Evolutionary conservation across 1,284 basidiomycete species (phyloP).

Genomic region (Tilletia walkeri): DNA sequence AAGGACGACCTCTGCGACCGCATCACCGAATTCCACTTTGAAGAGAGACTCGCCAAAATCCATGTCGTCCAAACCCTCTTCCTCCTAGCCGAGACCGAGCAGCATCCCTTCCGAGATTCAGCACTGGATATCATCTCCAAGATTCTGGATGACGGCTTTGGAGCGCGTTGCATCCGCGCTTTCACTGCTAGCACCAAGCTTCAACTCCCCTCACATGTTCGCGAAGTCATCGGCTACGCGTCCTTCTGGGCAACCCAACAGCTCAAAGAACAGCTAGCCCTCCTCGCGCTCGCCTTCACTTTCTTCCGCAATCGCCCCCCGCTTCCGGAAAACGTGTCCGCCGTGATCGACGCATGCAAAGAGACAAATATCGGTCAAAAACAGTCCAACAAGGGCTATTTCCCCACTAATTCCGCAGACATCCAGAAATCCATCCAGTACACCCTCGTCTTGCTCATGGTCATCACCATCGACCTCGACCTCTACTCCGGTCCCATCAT

Average conservation of each 20-base stretch:
- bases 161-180: constrained; percentile 7
- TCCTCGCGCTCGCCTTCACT: constrained; percentile 81
- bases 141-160: constrained; percentile 5
- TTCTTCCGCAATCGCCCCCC: constrained; percentile 74
- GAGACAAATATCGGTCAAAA: neutral
- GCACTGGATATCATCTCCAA: neutral
- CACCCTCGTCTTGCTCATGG: constrained; percentile 7
- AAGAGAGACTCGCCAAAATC: neutral
- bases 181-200: neutral
- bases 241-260: constrained; percentile 10
- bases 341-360: neutral
- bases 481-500: neutral
- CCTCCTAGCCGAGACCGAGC: neutral
- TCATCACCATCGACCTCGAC: constrained; percentile 2
- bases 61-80: neutral
- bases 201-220: neutral
- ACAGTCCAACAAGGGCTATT: neutral
- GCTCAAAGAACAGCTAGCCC: constrained; percentile 67
- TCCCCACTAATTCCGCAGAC: neutral
- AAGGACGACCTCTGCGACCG: constrained; percentile 14
- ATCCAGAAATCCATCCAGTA: neutral
- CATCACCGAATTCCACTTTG: constrained; percentile 10
- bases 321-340: neutral
- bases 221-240: neutral
- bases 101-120: neutral